Conservation (phyloP, 345 rosid species). For the Populus nigra region DNA sequence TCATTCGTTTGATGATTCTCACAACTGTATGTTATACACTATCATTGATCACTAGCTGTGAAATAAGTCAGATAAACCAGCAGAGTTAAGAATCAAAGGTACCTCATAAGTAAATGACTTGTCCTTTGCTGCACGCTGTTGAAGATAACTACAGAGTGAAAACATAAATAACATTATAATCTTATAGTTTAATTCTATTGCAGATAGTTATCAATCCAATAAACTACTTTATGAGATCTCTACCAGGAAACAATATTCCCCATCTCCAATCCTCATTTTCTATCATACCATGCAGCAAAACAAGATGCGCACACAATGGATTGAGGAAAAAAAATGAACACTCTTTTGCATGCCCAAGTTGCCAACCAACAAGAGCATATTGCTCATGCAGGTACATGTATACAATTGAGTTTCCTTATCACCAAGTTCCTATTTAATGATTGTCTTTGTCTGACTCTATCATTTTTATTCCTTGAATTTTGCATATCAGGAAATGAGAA, state of each 20-base stretch:
- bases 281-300: background rate
- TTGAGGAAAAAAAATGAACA: background rate
- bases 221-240: slow-evolving; percentile 4
- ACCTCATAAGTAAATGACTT: slow-evolving; percentile 92
- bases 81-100: slow-evolving; percentile 14
- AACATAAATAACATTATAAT: slow-evolving; percentile 15
- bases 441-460: background rate
- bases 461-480: background rate
- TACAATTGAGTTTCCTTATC: background rate
- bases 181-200: slow-evolving; percentile 2
- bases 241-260: slow-evolving; percentile 4
- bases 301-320: background rate
- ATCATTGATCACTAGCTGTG: background rate
- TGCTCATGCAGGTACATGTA: background rate
- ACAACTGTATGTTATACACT: background rate
- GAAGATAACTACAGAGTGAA: slow-evolving; percentile 71
- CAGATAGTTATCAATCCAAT: background rate
- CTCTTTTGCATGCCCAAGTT: background rate
- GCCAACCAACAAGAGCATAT: background rate
- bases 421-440: background rate
- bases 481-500: background rate
- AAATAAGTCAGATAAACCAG: slow-evolving; percentile 1
- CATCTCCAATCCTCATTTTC: background rate
- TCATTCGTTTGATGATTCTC: background rate
- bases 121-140: slow-evolving; percentile 69